Conservation (phyloP, 352 stramenopile species). For the Blastocystis sp. region DNA sequence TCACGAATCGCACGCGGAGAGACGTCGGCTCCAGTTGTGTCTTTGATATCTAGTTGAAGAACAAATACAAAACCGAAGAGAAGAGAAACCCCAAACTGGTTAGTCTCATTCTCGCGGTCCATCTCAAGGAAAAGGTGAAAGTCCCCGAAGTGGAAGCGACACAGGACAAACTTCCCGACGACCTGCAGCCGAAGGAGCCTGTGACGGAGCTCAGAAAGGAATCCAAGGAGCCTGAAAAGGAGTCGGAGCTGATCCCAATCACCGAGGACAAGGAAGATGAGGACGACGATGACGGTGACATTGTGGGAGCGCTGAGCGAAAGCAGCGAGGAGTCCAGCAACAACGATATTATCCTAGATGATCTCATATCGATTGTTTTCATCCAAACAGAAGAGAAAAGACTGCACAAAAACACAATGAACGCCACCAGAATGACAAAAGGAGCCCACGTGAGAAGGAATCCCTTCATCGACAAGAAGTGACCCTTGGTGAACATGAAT, state of each 20-base stretch:
- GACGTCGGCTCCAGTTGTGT: background rate
- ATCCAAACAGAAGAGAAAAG: conserved; percentile 26
- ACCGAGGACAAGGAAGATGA: conserved; percentile 16
- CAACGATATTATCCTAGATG: background rate
- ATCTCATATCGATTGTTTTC: background rate
- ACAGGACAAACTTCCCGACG: background rate
- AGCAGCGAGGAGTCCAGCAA: conserved; percentile 4
- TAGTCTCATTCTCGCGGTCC: conserved; percentile 14
- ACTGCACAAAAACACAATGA: background rate
- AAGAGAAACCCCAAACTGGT: conserved; percentile 39
- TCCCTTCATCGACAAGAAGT: background rate
- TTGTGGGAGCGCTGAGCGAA: conserved; percentile 32
- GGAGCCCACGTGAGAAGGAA: conserved; percentile 2
- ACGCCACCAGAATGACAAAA: background rate
- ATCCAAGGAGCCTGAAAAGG: no score
- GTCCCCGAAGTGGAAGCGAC: background rate
- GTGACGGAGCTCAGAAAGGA: no score
- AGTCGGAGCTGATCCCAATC: background rate
- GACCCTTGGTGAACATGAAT: background rate
- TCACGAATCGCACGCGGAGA: conserved; percentile 42
- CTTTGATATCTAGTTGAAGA: conserved; percentile 39
- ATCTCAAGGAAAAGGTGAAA: conserved; percentile 46
- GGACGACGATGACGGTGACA: background rate
- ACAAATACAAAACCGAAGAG: conserved; percentile 57
- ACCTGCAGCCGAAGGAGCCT: background rate